These are phyloP conservation scores for Xylaria arbuscula DNA, from an alignment of 2,329 filamentous ascomycete genomes.

Conservation along the genomic window DNA sequence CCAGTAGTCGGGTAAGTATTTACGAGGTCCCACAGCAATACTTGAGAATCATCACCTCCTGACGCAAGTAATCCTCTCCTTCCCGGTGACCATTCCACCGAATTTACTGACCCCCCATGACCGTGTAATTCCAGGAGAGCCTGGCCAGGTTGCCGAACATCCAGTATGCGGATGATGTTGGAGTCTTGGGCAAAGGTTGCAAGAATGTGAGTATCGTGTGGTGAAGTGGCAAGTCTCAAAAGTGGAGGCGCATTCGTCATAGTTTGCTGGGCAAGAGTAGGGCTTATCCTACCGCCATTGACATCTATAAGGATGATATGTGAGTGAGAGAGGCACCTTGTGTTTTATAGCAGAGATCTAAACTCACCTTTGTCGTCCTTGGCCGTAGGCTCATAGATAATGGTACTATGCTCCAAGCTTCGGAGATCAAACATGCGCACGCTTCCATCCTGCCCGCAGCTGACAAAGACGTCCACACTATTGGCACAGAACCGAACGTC, in stretches of 20 bases:
- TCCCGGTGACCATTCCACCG: constrained; percentile 93
- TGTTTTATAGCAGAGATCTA: background rate
- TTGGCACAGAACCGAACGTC: constrained; percentile 98
- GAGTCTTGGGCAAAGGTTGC: constrained; percentile 98
- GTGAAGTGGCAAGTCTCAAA: constrained; percentile 85
- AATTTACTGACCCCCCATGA: constrained; percentile 86
- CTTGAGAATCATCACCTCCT: constrained; percentile 90
- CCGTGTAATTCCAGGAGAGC: constrained; percentile 93
- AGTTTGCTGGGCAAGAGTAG: constrained; percentile 80
- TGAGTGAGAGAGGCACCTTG: background rate
- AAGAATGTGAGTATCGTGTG: constrained; percentile 93
- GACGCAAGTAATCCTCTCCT: constrained; percentile 89
- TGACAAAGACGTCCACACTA: constrained; percentile 98
- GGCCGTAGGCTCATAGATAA: constrained; percentile 96
- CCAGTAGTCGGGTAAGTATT: constrained; percentile 66
- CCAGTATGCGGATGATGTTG: constrained; percentile 90
- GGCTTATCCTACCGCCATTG: constrained; percentile 73
- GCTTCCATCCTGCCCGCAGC: constrained; percentile 95
- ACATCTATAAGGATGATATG: constrained; percentile 55
- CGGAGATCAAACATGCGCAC: constrained; percentile 98
- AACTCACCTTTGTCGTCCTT: constrained; percentile 78
- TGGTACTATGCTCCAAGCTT: constrained; percentile 96
- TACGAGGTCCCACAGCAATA: constrained; percentile 93
- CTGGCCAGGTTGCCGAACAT: constrained; percentile 95
- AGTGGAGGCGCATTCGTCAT: constrained; percentile 82